phyloP scores from a whole-genome alignment of 83 land plant species.

The Picea abies region DNA sequence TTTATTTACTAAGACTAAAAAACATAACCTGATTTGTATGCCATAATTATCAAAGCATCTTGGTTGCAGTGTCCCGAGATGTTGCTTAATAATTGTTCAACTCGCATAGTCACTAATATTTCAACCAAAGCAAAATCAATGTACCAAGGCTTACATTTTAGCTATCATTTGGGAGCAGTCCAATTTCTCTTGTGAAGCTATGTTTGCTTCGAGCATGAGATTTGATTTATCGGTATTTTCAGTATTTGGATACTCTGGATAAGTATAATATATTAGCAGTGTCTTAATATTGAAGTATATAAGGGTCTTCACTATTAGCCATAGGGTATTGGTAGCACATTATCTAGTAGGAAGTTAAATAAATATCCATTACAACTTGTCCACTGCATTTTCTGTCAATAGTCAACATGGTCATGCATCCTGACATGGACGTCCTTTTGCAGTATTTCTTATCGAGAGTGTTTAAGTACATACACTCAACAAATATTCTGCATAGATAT shows the following conservation, averaged over 20 bases:
- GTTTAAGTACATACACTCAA: slow-evolving; percentile 42
- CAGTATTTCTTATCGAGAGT: slow-evolving; percentile 42
- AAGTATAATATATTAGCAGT: background rate
- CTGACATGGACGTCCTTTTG: slow-evolving; percentile 16
- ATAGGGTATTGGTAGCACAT: too few relatives aligned
- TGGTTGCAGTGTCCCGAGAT: too few relatives aligned
- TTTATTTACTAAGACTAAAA: too few relatives aligned
- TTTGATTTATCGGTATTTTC: background rate
- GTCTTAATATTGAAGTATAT: background rate
- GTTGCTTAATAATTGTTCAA: too few relatives aligned
- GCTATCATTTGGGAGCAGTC: background rate
- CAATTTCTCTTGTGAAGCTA: background rate
- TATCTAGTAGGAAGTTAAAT: background rate
- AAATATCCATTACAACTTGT: background rate
- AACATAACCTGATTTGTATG: too few relatives aligned
- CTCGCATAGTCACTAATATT: too few relatives aligned
- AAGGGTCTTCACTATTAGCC: too few relatives aligned
- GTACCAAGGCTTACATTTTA: too few relatives aligned
- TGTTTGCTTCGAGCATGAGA: background rate
- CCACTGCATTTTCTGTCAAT: background rate
- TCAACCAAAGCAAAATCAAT: too few relatives aligned
- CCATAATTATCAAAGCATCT: too few relatives aligned
- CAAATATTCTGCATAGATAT: slow-evolving; percentile 39
- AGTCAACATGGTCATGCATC: background rate
- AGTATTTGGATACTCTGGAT: background rate